Percentiles rank a stretch among this genome's conserved stretches.
phyloP scores from a whole-genome alignment of 495 filamentous ascomycete genomes.

The Choiromyces venosus region DNA sequence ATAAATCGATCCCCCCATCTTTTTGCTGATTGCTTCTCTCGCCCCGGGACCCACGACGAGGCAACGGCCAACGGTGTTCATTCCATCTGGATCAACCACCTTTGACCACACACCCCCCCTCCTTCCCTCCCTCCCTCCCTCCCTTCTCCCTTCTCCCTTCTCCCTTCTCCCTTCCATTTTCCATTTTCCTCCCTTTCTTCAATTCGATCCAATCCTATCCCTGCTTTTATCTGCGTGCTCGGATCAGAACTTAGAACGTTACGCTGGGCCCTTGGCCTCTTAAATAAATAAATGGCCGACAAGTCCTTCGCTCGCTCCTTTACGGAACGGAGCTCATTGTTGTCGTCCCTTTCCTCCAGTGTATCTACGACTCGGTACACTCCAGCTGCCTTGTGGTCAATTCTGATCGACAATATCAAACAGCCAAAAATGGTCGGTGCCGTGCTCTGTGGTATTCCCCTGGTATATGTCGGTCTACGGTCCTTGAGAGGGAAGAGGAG shows the following conservation, averaged over 20 bases:
- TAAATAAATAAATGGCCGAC: conserved; percentile 39
- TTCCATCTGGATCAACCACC: conserved; percentile 38
- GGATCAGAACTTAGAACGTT: conserved; percentile 30
- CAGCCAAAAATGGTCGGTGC: conserved; percentile 37
- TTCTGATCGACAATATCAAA: conserved; percentile 25
- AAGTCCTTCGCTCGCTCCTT: conserved; percentile 31
- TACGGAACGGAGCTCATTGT: conserved; percentile 26
- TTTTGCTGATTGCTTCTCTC: conserved; percentile 1
- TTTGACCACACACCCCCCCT: conserved; percentile 21
- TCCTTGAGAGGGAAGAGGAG: conserved; percentile 20
- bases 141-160: conserved; percentile 12
- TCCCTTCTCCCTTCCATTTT: not conserved
- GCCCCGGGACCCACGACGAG: not conserved
- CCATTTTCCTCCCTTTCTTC: not conserved
- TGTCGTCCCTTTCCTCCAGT: conserved; percentile 13
- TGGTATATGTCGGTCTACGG: conserved; percentile 35
- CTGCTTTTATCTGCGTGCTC: conserved; percentile 36
- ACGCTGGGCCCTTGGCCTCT: conserved; percentile 17
- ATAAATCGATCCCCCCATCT: not conserved
- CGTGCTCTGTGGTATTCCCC: conserved; percentile 31
- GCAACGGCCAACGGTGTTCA: conserved; percentile 19
- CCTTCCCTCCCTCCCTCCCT: not conserved
- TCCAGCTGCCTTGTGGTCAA: conserved; percentile 16
- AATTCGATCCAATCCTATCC: conserved; percentile 34
- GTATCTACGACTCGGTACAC: conserved; percentile 15